These are phyloP conservation scores for Berberis thunbergii DNA, from an alignment of 164 flowering plant species.

Conservation along the genomic window DNA sequence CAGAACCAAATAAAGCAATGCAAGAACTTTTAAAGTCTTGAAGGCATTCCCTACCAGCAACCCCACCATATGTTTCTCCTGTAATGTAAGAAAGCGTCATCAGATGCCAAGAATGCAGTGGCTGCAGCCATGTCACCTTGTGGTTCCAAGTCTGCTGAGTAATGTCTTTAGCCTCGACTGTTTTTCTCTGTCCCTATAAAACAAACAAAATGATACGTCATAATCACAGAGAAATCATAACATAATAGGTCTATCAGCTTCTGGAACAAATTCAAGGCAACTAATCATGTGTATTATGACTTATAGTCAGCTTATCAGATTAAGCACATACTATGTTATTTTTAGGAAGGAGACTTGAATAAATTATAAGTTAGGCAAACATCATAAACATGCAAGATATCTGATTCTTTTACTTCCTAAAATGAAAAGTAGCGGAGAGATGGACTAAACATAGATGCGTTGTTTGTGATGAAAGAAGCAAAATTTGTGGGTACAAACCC, in stretches of 20 bases:
- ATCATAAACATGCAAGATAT: not conserved
- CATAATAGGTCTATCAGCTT: too few relatives aligned
- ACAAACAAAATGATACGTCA: not conserved
- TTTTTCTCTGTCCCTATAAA: constrained; percentile 36
- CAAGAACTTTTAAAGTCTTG: constrained; percentile 44
- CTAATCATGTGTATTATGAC: not conserved
- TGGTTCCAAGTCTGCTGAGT: constrained; percentile 74
- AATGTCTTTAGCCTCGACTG: constrained; percentile 38
- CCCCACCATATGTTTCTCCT: constrained; percentile 85
- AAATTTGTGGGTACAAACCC: constrained; percentile 94
- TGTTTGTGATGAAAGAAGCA: constrained; percentile 41
- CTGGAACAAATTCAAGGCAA: not conserved
- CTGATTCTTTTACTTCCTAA: not conserved
- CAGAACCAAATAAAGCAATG: too few relatives aligned
- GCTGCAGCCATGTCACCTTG: constrained; percentile 95
- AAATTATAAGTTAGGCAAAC: too few relatives aligned
- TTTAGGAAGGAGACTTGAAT: too few relatives aligned
- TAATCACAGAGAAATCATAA: too few relatives aligned
- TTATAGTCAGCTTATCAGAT: too few relatives aligned
- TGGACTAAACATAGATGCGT: constrained; percentile 47
- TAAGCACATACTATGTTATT: too few relatives aligned
- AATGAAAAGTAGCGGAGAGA: not conserved
- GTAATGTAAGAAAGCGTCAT: constrained; percentile 90
- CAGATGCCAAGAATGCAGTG: constrained; percentile 86
- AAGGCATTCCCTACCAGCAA: constrained; percentile 80